Evolutionary conservation across 2,329 filamentous ascomycete species (phyloP), one percentile per base, ranked within the genome.

Genomic region (Dothidotthia symphoricarpi): DNA sequence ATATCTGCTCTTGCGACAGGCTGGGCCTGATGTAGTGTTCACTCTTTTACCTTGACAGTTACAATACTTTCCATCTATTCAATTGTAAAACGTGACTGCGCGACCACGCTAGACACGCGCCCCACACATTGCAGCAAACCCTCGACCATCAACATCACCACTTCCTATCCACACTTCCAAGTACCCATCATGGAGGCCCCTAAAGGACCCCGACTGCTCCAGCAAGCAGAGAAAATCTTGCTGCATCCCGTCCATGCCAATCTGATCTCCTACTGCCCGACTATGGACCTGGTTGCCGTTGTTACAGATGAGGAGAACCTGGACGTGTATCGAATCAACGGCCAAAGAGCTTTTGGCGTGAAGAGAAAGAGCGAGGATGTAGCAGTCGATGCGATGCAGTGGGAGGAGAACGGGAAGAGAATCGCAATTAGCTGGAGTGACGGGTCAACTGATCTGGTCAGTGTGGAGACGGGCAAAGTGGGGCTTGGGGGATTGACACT

Each of bases 381-480:
- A 4, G 50, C 39, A 10, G 61, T 74, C 10, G 63, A 65, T 24
- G 58, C 59, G 26, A 47, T 74, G 27, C 58, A 64, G 25, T 75
- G 73, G 73, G 72, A 73, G 44, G 68, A 67, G 24, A 72, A 74
- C 41, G 72, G 85, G 7, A 84, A 87, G 46, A 81, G 88, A 28
- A 76, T 96, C 37, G 88, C 88, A 11, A 80, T 93, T 11, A 88
- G 82, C 30, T 95, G 88, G 82, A 88, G 80, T 51, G 88, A 95
- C 70, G 86, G 86, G 17, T 78, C 79, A 6, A 80, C 93, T 14
- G 82, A 88, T 41, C 70, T 95, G 24, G 78, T 91, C 63, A 86
- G 85, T 43, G 70, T 88, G 15, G 88, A 93, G 63, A 90, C 81
- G 53, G 86, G 82, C 64, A 95, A 91, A 67, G 80, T 85, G 10